Conservation (phyloP, 164 flowering plant species). For the Chimonanthus praecox region DNA sequence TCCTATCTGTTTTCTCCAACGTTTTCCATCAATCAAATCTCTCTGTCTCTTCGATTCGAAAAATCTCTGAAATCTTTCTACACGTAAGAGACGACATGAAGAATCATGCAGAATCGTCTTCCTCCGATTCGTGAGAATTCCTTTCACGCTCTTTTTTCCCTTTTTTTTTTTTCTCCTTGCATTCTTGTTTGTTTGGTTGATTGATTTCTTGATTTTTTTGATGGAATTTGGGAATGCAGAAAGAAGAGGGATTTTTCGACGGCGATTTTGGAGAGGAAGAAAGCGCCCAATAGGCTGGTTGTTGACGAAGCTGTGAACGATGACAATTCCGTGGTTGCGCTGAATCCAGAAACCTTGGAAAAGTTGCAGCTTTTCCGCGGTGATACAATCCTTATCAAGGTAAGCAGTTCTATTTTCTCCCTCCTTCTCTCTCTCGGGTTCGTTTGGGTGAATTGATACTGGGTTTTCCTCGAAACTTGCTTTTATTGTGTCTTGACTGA, state of each 20-base stretch:
- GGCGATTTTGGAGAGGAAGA: conserved; percentile 79
- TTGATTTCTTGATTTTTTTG: not conserved
- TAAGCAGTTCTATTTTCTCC: conserved; percentile 8
- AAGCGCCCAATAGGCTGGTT: conserved; percentile 70
- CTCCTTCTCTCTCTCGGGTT: too few species aligned
- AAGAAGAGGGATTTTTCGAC: conserved; percentile 77
- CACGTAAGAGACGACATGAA: conserved; percentile 23
- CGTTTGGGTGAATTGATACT: too few species aligned
- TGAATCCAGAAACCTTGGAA: conserved; percentile 77
- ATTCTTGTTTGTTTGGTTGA: conserved; percentile 1
- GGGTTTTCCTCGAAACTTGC: too few species aligned
- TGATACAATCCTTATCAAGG: conserved; percentile 76
- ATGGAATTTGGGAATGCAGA: conserved; percentile 35
- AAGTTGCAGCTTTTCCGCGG: conserved; percentile 85
- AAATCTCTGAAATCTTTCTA: not conserved
- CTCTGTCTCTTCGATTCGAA: not conserved
- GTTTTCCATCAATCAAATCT: not conserved
- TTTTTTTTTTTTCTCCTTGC: not conserved
- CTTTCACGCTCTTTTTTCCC: not conserved
- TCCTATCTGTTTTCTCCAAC: not conserved
- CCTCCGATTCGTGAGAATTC: conserved; percentile 55
- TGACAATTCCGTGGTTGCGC: conserved; percentile 75
- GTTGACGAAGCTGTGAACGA: conserved; percentile 79
- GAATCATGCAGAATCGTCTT: conserved; percentile 56
- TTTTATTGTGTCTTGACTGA: too few species aligned